Percentiles rank a stretch among this genome's conserved stretches.
Evolutionary conservation across 495 filamentous ascomycete species (phyloP).

Genomic region (Hyaloscypha variabilis): DNA sequence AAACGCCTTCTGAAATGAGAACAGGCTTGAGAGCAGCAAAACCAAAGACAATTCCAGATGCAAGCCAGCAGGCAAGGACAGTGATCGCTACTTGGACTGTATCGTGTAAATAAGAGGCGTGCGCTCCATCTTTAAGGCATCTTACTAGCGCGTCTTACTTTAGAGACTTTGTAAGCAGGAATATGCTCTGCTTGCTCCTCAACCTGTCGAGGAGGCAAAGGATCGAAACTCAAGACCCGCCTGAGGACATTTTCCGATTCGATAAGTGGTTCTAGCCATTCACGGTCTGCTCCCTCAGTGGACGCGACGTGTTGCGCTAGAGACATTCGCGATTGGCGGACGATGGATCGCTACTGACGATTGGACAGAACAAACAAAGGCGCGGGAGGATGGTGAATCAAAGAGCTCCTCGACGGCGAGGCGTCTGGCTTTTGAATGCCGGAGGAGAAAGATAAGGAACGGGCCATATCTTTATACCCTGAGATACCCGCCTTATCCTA

Average conservation of each 20-base stretch:
- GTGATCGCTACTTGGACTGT: conserved; percentile 61
- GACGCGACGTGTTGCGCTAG: conserved; percentile 46
- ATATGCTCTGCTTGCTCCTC: conserved; percentile 34
- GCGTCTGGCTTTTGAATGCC: too few relatives aligned
- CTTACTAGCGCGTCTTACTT: conserved; percentile 52
- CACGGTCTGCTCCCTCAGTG: conserved; percentile 44
- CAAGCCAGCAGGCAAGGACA: conserved; percentile 63
- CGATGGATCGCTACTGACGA: neutral
- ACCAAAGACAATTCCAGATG: conserved; percentile 72
- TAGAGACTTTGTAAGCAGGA: conserved; percentile 56
- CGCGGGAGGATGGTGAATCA: neutral
- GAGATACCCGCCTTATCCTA: too few relatives aligned
- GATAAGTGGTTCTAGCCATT: conserved; percentile 29
- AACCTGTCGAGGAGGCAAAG: conserved; percentile 29
- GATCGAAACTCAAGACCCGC: conserved; percentile 40
- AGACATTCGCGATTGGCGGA: conserved; percentile 34
- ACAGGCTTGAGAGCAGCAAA: conserved; percentile 76
- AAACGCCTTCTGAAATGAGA: conserved; percentile 66
- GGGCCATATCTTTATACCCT: too few relatives aligned
- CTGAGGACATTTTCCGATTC: conserved; percentile 29
- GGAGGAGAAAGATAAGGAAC: too few relatives aligned
- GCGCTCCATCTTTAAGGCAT: neutral
- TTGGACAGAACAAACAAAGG: neutral
- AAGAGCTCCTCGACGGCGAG: too few relatives aligned
- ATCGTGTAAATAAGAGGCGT: conserved; percentile 2